Evolutionary conservation across 306 rosid genomes (phyloP).

Genomic region (Hippophae tibetana): DNA sequence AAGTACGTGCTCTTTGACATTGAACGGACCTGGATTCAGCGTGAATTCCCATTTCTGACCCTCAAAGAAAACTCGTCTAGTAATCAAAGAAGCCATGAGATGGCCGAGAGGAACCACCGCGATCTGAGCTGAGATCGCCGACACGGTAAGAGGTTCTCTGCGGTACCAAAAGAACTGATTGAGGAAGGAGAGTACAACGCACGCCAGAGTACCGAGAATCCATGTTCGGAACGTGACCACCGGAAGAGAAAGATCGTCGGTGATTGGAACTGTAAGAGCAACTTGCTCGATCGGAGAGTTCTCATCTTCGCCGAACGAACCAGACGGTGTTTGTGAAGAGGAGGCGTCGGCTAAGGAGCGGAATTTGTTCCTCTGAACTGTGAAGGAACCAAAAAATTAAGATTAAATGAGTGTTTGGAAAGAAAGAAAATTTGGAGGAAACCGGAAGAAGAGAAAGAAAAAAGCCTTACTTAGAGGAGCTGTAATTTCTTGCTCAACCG

Average conservation of each 20-base stretch:
- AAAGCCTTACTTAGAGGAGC: slow-evolving; percentile 37
- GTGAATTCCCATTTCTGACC: slow-evolving; percentile 29
- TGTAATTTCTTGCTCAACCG: slow-evolving; percentile 24
- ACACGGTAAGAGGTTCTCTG: slow-evolving; percentile 30
- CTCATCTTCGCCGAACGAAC: slow-evolving; percentile 1
- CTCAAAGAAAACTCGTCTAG: slow-evolving; percentile 26
- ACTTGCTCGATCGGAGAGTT: slow-evolving; percentile 38
- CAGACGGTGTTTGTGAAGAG: slow-evolving; percentile 7
- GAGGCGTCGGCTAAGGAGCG: slow-evolving; percentile 1
- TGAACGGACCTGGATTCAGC: slow-evolving; percentile 39
- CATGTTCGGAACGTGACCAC: slow-evolving; percentile 37
- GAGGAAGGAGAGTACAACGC: slow-evolving; percentile 34
- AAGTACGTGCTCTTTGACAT: slow-evolving; percentile 42
- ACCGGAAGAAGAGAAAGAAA: not conserved
- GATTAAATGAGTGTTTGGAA: slow-evolving; percentile 9
- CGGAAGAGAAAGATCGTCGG: slow-evolving; percentile 34
- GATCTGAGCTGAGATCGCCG: slow-evolving; percentile 40
- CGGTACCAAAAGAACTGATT: slow-evolving; percentile 45
- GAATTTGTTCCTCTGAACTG: slow-evolving; percentile 23
- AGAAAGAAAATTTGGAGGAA: not conserved
- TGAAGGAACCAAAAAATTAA: not conserved
- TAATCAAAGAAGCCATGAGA: slow-evolving; percentile 29
- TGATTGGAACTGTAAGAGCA: slow-evolving; percentile 36
- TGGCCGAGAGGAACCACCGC: slow-evolving; percentile 42
- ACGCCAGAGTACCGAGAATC: slow-evolving; percentile 26